Evolutionary conservation across 352 stramenopile species (phyloP).

Genomic region (Phytophthora sansomeana): DNA sequence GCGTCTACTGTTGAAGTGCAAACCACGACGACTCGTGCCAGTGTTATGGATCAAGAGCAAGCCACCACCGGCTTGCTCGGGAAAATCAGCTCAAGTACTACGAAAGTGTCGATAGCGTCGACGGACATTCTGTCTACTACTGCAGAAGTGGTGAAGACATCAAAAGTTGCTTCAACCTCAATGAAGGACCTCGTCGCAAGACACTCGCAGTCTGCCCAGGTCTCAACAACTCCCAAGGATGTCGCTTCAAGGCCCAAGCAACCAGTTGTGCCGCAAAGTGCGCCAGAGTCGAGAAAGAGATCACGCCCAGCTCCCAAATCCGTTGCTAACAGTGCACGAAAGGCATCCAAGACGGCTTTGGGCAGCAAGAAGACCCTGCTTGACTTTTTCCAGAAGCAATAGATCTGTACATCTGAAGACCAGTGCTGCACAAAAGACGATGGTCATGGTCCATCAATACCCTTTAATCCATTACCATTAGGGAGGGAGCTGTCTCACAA

Average conservation of each 20-base stretch:
- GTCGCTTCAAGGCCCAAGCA: neutral
- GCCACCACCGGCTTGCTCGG: conserved; percentile 1
- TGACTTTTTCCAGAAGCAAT: conserved; percentile 54
- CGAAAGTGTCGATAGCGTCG: neutral
- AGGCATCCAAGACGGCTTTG: conserved; percentile 19
- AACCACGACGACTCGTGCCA: conserved; percentile 12
- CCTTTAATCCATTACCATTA: no score
- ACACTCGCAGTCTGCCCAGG: conserved; percentile 27
- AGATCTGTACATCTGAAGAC: conserved; percentile 20
- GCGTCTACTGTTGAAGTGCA: neutral
- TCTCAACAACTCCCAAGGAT: conserved; percentile 6
- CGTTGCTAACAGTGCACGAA: conserved; percentile 20
- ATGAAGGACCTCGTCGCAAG: conserved; percentile 51
- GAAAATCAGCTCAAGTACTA: conserved; percentile 14
- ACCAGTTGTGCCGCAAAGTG: conserved; percentile 18
- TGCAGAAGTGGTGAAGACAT: conserved; percentile 19
- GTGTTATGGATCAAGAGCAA: neutral
- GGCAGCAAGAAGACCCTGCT: conserved; percentile 43
- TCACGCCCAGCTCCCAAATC: conserved; percentile 18
- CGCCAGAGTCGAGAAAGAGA: conserved; percentile 36
- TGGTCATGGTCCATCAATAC: no score
- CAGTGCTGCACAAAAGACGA: no score
- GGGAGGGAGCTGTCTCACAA: no score
- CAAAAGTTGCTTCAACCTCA: conserved; percentile 34
- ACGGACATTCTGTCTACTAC: conserved; percentile 12